Percentiles rank a stretch among this genome's conserved stretches.
These are phyloP conservation scores for Coffea humblotiana DNA, from an alignment of 305 asterid species.

Conservation along the genomic window DNA sequence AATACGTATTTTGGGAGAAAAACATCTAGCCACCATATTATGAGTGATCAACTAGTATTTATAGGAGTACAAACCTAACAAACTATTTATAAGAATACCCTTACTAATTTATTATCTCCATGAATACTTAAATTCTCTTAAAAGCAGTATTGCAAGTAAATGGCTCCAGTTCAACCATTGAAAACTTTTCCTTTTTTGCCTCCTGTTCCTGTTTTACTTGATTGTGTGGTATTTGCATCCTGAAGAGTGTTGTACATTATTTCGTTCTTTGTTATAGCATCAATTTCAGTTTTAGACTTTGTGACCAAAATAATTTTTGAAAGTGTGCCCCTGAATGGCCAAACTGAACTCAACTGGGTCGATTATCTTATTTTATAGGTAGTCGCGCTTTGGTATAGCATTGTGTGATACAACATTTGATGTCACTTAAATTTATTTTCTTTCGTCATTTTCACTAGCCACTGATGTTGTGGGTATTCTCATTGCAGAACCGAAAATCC, in stretches of 20 bases:
- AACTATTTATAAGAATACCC: too few relatives aligned
- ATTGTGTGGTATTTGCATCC: background rate
- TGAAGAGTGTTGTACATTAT: background rate
- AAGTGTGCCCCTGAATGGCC: background rate
- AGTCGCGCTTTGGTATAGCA: background rate
- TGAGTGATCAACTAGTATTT: too few relatives aligned
- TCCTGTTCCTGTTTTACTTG: background rate
- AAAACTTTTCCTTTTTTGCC: background rate
- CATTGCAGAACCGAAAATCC: slow-evolving; percentile 60
- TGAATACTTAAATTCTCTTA: too few relatives aligned
- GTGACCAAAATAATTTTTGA: background rate
- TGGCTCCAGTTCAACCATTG: background rate
- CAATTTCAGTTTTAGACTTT: background rate
- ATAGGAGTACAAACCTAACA: too few relatives aligned
- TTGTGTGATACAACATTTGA: background rate
- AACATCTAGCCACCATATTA: too few relatives aligned
- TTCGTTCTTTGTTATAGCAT: background rate
- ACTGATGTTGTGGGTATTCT: background rate
- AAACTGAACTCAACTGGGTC: background rate
- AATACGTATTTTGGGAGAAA: too few relatives aligned
- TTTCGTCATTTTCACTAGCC: slow-evolving; percentile 13
- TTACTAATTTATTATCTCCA: too few relatives aligned
- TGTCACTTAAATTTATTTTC: slow-evolving; percentile 4
- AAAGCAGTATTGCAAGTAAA: background rate
- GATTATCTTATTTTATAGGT: background rate